Conservation (phyloP, 352 stramenopile genomes). For the Phytophthora multivora region DNA sequence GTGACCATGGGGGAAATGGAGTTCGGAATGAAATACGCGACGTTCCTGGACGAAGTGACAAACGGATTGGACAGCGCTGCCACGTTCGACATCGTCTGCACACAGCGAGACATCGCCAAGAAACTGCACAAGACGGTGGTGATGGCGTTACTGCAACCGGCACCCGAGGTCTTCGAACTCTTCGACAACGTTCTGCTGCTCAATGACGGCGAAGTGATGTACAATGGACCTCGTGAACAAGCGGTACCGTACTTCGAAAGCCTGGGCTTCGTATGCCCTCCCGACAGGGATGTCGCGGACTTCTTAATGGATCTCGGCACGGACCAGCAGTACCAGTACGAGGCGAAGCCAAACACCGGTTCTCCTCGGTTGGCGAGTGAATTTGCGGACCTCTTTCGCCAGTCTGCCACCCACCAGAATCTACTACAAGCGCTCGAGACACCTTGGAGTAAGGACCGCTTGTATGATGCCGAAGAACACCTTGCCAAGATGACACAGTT, state of each 20-base stretch:
- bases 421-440: constrained; percentile 68
- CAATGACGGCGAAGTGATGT: constrained; percentile 56
- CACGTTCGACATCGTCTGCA: constrained; percentile 86
- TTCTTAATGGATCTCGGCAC: constrained; percentile 47
- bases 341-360: constrained; percentile 15
- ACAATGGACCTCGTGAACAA: constrained; percentile 40
- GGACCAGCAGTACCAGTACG: constrained; percentile 29
- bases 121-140: constrained; percentile 49
- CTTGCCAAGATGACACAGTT: constrained; percentile 57
- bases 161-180: constrained; percentile 89
- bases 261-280: constrained; percentile 50
- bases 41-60: constrained; percentile 88
- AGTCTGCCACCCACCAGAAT: constrained; percentile 32
- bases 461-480: constrained; percentile 18
- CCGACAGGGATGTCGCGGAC: constrained; percentile 35
- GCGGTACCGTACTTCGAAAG: constrained; percentile 43
- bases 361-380: constrained; percentile 19
- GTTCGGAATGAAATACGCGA: constrained; percentile 58
- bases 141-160: constrained; percentile 82
- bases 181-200: constrained; percentile 88
- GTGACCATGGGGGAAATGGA: constrained; percentile 40
- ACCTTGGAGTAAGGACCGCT: constrained; percentile 6
- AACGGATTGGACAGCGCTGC: constrained; percentile 89
- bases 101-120: constrained; percentile 40
- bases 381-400: constrained; percentile 12